These are phyloP conservation scores for Symbiotaphrina buchneri DNA, from an alignment of 495 filamentous ascomycete genomes.

Conservation along the genomic window DNA sequence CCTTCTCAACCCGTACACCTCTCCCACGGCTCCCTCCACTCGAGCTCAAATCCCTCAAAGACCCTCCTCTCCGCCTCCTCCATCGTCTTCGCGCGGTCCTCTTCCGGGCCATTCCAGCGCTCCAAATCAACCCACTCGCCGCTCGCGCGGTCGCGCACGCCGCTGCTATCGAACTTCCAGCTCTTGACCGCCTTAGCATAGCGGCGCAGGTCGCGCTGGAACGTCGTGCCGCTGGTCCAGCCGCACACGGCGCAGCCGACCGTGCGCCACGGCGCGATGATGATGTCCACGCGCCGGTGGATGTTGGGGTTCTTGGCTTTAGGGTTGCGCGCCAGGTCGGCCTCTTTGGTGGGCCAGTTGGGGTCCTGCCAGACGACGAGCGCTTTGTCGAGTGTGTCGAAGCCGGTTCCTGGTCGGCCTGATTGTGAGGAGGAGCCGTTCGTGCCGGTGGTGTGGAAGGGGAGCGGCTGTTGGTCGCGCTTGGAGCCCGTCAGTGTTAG, in stretches of 20 bases:
- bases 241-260: constrained; percentile 72
- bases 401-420: constrained; percentile 25
- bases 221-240: constrained; percentile 78
- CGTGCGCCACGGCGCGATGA: constrained; percentile 72
- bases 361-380: constrained; percentile 85
- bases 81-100: constrained; percentile 26
- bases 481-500: constrained; percentile 40
- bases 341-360: constrained; percentile 19
- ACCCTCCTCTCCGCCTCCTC: constrained; percentile 57
- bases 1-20: constrained; percentile 43
- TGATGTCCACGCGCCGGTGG: constrained; percentile 82
- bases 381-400: constrained; percentile 79
- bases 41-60: constrained; percentile 57
- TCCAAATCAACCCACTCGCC: constrained; percentile 47
- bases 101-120: constrained; percentile 21
- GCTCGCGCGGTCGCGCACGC: constrained; percentile 41
- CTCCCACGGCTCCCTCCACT: constrained; percentile 48
- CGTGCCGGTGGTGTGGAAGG: constrained; percentile 20
- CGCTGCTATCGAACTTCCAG: constrained; percentile 84
- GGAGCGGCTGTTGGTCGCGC: constrained; percentile 45
- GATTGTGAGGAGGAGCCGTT: too few species aligned
- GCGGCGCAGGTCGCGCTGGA: constrained; percentile 63
- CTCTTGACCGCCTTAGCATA: constrained; percentile 50
- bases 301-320: constrained; percentile 40
- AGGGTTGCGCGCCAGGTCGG: constrained; percentile 12